Evolutionary conservation across 2,329 filamentous ascomycete species (phyloP).

Genomic region (Colletotrichum phormii): DNA sequence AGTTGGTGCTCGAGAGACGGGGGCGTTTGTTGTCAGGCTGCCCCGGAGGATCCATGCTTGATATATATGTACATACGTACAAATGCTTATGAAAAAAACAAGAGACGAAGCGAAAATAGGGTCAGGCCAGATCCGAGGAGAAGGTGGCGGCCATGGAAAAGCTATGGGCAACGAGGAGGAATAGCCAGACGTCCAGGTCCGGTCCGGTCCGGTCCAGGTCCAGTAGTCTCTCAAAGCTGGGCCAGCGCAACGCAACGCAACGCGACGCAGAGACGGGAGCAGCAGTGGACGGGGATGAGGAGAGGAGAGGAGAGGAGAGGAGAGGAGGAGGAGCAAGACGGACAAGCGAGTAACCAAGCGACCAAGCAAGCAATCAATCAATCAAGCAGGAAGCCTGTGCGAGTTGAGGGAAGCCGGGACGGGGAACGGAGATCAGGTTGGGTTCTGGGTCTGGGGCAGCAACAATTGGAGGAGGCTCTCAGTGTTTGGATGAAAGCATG

Average conservation of each 20-base stretch:
- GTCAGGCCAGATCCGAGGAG: constrained; percentile 39
- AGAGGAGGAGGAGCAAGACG: constrained; percentile 4
- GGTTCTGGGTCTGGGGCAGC: neutral
- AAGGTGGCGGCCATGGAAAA: constrained; percentile 47
- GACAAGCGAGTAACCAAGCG: constrained; percentile 18
- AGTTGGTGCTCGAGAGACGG: constrained; percentile 59
- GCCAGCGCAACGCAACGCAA: constrained; percentile 26
- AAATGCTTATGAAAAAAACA: constrained; percentile 37
- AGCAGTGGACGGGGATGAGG: constrained; percentile 27
- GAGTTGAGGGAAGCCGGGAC: constrained; percentile 26
- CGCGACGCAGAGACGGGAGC: constrained; percentile 17
- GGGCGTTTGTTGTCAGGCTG: constrained; percentile 70
- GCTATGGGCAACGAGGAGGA: constrained; percentile 44
- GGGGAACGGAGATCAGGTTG: constrained; percentile 8
- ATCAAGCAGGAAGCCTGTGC: constrained; percentile 29
- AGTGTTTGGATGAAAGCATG: constrained; percentile 36
- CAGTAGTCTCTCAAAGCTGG: constrained; percentile 10
- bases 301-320: constrained; percentile 8
- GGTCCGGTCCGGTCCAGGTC: constrained; percentile 15
- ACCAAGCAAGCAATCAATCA: constrained; percentile 16
- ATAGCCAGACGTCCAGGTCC: constrained; percentile 16
- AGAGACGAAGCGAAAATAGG: constrained; percentile 38
- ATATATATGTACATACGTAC: constrained; percentile 57
- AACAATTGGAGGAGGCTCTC: constrained; percentile 22
- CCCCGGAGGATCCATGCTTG: constrained; percentile 70